Evolutionary conservation across 2,329 filamentous ascomycete genomes (phyloP).

Genomic region (Botrytis sinoallii): DNA sequence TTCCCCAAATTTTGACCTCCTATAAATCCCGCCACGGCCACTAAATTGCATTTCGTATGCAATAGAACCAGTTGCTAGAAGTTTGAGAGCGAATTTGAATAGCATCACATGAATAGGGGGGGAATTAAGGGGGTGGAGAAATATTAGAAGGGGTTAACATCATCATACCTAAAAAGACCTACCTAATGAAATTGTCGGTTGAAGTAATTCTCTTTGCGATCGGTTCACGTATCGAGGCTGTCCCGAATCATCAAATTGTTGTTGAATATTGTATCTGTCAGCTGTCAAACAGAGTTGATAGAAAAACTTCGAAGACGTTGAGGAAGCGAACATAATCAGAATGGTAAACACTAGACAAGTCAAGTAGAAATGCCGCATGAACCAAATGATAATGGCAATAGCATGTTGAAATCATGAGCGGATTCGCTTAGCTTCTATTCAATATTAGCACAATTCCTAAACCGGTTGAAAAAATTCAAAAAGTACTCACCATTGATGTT

Average conservation of each 20-base stretch:
- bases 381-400: background rate
- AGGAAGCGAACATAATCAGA: background rate
- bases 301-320: slow-evolving; percentile 16
- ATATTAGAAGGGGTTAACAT: slow-evolving; percentile 21
- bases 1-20: slow-evolving; percentile 13
- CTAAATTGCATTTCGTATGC: slow-evolving; percentile 26
- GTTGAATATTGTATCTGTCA: slow-evolving; percentile 1
- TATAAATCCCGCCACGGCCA: slow-evolving; percentile 13
- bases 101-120: slow-evolving; percentile 25
- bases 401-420: slow-evolving; percentile 28
- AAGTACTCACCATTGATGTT: slow-evolving; percentile 30
- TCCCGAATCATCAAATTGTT: background rate
- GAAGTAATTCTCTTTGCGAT: background rate
- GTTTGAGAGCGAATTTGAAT: slow-evolving; percentile 22
- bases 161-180: slow-evolving; percentile 33
- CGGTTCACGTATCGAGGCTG: background rate
- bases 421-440: slow-evolving; percentile 36
- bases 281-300: background rate
- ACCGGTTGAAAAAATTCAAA: background rate
- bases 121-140: slow-evolving; percentile 13
- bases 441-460: slow-evolving; percentile 24
- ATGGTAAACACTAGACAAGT: background rate
- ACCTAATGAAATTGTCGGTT: slow-evolving; percentile 20
- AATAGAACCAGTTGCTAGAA: slow-evolving; percentile 25
- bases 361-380: slow-evolving; percentile 9